phyloP scores from a whole-genome alignment of 192 early-diverging fungal genomes.

The Geranomyces michiganensis region DNA sequence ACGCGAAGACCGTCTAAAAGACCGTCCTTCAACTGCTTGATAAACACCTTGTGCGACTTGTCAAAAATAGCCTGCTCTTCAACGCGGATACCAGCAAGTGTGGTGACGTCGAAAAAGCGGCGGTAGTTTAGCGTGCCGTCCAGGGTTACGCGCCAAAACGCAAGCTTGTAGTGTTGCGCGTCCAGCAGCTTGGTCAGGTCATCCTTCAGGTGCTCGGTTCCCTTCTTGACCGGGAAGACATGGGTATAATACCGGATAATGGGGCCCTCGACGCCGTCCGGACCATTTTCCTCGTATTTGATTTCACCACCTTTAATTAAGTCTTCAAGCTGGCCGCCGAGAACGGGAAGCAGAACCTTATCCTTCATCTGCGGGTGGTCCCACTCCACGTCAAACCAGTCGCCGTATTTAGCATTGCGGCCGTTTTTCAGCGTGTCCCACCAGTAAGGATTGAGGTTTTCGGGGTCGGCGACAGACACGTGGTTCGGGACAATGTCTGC shows the following conservation, averaged over 20 bases:
- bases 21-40: conserved; percentile 20
- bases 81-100: conserved; percentile 32
- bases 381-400: conserved; percentile 38
- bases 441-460: conserved; percentile 38
- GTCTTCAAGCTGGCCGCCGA: conserved; percentile 20
- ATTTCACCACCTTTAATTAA: conserved; percentile 24
- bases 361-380: conserved; percentile 24
- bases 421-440: conserved; percentile 28
- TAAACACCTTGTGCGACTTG: conserved; percentile 21
- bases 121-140: conserved; percentile 35
- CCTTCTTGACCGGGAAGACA: conserved; percentile 30
- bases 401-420: conserved; percentile 16
- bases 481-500: conserved; percentile 40
- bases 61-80: conserved; percentile 29
- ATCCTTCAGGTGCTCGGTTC: conserved; percentile 29
- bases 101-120: conserved; percentile 38
- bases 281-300: conserved; percentile 17
- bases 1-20: conserved; percentile 29
- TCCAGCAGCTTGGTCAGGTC: conserved; percentile 20
- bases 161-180: conserved; percentile 29
- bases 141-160: conserved; percentile 30
- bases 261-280: conserved; percentile 15
- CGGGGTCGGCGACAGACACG: conserved; percentile 38
- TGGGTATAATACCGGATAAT: conserved; percentile 31
- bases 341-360: conserved; percentile 32